Evolutionary conservation across 352 stramenopile genomes (phyloP).

Genomic region (Phytophthora constricta): DNA sequence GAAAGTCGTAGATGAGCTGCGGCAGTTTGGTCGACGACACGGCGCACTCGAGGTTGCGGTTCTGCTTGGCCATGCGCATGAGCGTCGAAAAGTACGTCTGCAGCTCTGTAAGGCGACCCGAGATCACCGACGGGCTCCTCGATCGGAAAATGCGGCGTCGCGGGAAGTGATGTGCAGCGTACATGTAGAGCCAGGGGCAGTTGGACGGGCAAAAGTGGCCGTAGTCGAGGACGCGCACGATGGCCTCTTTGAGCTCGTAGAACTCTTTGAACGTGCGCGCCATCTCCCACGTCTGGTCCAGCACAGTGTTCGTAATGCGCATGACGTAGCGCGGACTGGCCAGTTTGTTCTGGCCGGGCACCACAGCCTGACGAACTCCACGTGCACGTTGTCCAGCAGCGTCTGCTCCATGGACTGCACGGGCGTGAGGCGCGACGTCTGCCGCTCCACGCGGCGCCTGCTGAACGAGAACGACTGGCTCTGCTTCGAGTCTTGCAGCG

Average conservation of each 20-base stretch:
- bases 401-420: conserved; percentile 65
- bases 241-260: conserved; percentile 74
- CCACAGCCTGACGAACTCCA: conserved; percentile 81
- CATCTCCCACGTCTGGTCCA: conserved; percentile 85
- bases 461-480: conserved; percentile 49
- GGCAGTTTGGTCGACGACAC: conserved; percentile 67
- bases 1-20: conserved; percentile 78
- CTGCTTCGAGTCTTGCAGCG: conserved; percentile 42
- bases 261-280: conserved; percentile 80
- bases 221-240: conserved; percentile 67
- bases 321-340: conserved; percentile 78
- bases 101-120: conserved; percentile 60
- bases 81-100: conserved; percentile 75
- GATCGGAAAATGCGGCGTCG: conserved; percentile 78
- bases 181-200: conserved; percentile 89
- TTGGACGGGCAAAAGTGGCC: conserved; percentile 83
- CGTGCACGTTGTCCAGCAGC: conserved; percentile 76
- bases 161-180: conserved; percentile 78
- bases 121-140: conserved; percentile 69
- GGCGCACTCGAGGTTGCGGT: conserved; percentile 63
- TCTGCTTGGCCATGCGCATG: conserved; percentile 64
- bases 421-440: conserved; percentile 42
- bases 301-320: conserved; percentile 71
- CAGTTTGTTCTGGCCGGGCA: conserved; percentile 72
- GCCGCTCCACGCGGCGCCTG: conserved; percentile 63